A percentile compares a stretch with the other conserved stretches of the same genome.
phyloP scores from a whole-genome alignment of 495 filamentous ascomycete species.

The Hypoxylon fuscum region DNA sequence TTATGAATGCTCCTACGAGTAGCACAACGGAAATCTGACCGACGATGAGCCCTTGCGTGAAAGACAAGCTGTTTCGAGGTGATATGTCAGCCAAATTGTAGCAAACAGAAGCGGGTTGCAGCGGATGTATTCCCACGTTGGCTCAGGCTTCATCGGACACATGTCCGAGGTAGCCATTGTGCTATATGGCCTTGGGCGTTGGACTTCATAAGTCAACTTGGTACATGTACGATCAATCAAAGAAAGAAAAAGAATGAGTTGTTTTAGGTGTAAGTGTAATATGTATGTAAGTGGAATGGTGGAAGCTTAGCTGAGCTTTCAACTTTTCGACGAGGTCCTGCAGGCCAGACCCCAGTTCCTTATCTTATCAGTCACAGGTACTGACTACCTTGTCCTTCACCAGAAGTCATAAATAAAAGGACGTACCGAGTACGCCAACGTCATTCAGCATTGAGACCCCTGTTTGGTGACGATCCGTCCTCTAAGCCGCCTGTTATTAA shows the following conservation, averaged over 20 bases:
- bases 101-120: slow-evolving; percentile 15
- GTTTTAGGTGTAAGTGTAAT: not conserved
- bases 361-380: slow-evolving; percentile 44
- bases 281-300: slow-evolving; percentile 12
- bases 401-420: not conserved
- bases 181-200: slow-evolving; percentile 2
- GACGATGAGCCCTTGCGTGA: slow-evolving; percentile 91
- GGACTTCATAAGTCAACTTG: slow-evolving; percentile 1
- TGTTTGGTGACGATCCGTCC: slow-evolving; percentile 34
- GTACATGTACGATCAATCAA: slow-evolving; percentile 1
- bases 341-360: slow-evolving; percentile 20
- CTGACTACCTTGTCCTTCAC: not conserved
- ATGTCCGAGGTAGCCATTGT: slow-evolving; percentile 49
- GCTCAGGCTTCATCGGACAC: slow-evolving; percentile 56
- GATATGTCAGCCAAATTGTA: slow-evolving; percentile 31
- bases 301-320: slow-evolving; percentile 3
- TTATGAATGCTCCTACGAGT: slow-evolving; percentile 92
- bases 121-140: slow-evolving; percentile 49
- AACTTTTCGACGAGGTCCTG: slow-evolving; percentile 20
- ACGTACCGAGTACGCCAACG: slow-evolving; percentile 23
- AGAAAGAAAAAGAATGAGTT: not conserved
- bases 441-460: slow-evolving; percentile 28
- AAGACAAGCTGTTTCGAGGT: slow-evolving; percentile 70
- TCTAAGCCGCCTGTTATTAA: slow-evolving; percentile 25
- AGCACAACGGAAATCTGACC: slow-evolving; percentile 93